phyloP scores from a whole-genome alignment of 805 yeast genomes.

The Ogataea chonburiensis region DNA sequence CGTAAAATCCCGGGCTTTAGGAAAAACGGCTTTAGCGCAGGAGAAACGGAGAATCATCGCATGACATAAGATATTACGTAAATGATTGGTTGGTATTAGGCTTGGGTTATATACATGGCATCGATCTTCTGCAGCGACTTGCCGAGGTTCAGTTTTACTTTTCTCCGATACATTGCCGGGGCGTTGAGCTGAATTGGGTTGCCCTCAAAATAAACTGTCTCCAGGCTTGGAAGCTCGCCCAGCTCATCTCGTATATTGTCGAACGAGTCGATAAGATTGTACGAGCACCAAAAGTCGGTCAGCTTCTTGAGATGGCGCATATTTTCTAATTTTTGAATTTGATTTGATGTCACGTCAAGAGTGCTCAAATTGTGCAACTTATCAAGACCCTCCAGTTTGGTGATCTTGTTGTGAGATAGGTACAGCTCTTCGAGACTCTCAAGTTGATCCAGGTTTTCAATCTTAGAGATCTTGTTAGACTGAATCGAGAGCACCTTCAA shows the following conservation, averaged over 20 bases:
- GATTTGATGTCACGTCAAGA: slow-evolving; percentile 80
- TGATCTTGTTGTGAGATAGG: slow-evolving; percentile 79
- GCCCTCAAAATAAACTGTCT: slow-evolving; percentile 91
- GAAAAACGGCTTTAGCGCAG: slow-evolving; percentile 8
- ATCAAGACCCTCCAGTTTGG: slow-evolving; percentile 74
- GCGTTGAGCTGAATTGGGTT: slow-evolving; percentile 78
- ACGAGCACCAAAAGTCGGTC: slow-evolving; percentile 93
- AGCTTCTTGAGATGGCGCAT: slow-evolving; percentile 63
- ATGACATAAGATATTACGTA: slow-evolving; percentile 3
- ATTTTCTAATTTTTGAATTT: slow-evolving; percentile 58
- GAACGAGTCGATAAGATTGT: slow-evolving; percentile 66
- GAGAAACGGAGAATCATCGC: slow-evolving; percentile 12
- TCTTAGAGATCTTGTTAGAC: slow-evolving; percentile 71
- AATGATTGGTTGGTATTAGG: too few species aligned
- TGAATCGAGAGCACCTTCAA: slow-evolving; percentile 83
- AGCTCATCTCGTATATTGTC: slow-evolving; percentile 68
- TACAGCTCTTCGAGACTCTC: slow-evolving; percentile 80
- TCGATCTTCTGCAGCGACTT: slow-evolving; percentile 79
- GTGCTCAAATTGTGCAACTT: slow-evolving; percentile 63
- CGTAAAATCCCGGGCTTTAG: slow-evolving; percentile 7
- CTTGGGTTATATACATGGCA: slow-evolving; percentile 60
- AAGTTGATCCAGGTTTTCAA: slow-evolving; percentile 79
- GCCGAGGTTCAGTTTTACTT: slow-evolving; percentile 69
- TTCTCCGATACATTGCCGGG: slow-evolving; percentile 82
- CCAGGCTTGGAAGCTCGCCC: slow-evolving; percentile 59